phyloP scores from a whole-genome alignment of 139 green algal genomes.

The Parachlorella kessleri region DNA sequence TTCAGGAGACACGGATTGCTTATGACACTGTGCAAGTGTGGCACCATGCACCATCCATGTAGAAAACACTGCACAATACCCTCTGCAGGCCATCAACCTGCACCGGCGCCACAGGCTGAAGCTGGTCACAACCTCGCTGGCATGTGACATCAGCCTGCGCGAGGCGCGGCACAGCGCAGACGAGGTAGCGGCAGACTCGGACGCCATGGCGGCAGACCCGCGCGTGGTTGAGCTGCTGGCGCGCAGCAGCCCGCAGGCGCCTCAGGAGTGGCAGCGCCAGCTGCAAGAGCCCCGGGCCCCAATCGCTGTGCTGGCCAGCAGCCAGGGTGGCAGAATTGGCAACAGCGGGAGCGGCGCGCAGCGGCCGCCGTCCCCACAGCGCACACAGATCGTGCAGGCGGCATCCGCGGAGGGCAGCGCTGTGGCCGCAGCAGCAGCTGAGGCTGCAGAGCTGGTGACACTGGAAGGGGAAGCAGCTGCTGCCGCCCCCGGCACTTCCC shows the following conservation, averaged over 20 bases:
- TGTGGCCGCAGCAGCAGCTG: no score
- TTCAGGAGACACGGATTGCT: no score
- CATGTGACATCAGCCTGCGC: conserved; percentile 50
- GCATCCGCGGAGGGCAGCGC: not conserved
- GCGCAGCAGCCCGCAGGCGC: no score
- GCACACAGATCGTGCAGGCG: not conserved
- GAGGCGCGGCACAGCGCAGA: conserved; percentile 32
- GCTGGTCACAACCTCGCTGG: conserved; percentile 71
- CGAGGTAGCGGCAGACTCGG: conserved; percentile 54
- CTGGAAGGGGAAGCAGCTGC: conserved; percentile 8
- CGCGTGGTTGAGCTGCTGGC: not conserved
- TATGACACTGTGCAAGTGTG: no score
- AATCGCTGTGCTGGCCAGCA: not conserved
- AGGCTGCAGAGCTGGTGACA: not conserved
- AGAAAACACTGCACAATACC: no score
- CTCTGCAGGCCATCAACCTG: conserved; percentile 23
- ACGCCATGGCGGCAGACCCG: conserved; percentile 67
- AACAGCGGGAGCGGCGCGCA: not conserved
- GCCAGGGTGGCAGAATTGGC: no score
- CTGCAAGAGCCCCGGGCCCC: not conserved
- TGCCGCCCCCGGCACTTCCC: conserved; percentile 5
- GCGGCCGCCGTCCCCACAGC: no score
- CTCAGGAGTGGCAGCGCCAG: not conserved
- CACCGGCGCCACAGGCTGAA: conserved; percentile 52
- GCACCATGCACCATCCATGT: no score